Base-by-base conservation (phyloP, 2,329 filamentous ascomycete species). In the Ceratocystis alfenasii region DNA sequence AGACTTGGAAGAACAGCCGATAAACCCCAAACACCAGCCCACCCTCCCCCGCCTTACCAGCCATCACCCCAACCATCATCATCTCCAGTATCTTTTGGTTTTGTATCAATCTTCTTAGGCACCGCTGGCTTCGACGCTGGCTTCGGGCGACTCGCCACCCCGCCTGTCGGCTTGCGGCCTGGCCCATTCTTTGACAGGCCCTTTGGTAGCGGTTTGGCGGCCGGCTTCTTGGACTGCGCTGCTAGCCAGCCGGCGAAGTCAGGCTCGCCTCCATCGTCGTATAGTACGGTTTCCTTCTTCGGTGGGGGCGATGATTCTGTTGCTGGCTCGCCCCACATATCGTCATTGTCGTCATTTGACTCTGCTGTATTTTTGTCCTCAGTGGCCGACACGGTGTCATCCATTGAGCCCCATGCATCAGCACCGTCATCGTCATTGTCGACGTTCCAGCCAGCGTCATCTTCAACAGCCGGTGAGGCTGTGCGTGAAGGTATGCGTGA, bases 201-300 rank as follows among this genome's bases (percentile, higher is more conserved):
- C 76, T 95, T 99, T 0, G 93, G 92, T 65, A 97, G 73, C 2
- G 87, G 78, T 70, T 89, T 94, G 53, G 72, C 64, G 67, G 74
- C 71, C 1, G 74, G 73, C 10, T 80, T 80, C 77, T 95, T 96
- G 5, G 88, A 85, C 73, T 96, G 90, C 12, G 92, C 91, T 12
- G 90, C 91, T 25, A 97, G 76, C 92, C 94, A 97, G 4, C 91
- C 92, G 4, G 91, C 93, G 75, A 99, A 97, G 74, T 97, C 94
- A 0, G 93, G 93, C 74, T 99, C 93, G 30, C 88, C 86, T 70
- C 96, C 91, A 67, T 93, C 89, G 69, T 69, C 67, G n/a, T 67
- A 68, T 15, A 66, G 61, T 2, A 64, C 64, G 1, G 53, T 33
- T 15, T 65, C 60, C 41, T 75, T 73, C 61, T 71, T 70, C 41